Evolutionary conservation across 352 stramenopile species (phyloP).

Genomic region (Globisporangium camurandrum): DNA sequence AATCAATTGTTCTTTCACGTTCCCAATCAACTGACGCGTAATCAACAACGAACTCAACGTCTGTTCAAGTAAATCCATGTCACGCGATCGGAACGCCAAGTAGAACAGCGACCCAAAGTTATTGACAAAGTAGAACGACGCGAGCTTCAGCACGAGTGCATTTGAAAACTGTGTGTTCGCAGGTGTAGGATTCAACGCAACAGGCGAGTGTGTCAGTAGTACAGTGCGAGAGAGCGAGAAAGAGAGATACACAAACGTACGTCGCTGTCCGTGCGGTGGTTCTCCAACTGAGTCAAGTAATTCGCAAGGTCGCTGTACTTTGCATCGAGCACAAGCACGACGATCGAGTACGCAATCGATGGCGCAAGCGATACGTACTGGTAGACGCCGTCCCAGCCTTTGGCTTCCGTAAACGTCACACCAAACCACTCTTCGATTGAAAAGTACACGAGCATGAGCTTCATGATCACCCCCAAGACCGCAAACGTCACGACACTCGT

Average conservation of each 20-base stretch:
- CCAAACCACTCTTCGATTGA: slow-evolving; percentile 64
- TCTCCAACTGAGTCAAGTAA: slow-evolving; percentile 91
- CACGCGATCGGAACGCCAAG: slow-evolving; percentile 88
- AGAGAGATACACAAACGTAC: slow-evolving; percentile 23
- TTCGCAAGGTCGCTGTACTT: slow-evolving; percentile 90
- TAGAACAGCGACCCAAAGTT: slow-evolving; percentile 97
- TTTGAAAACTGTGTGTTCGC: slow-evolving; percentile 65
- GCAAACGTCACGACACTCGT: slow-evolving; percentile 61
- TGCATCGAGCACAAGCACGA: slow-evolving; percentile 67
- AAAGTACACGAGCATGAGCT: slow-evolving; percentile 82
- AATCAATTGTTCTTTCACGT: slow-evolving; percentile 73
- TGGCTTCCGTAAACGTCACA: slow-evolving; percentile 44
- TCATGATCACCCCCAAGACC: slow-evolving; percentile 57
- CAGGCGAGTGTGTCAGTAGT: background rate
- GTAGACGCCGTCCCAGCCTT: slow-evolving; percentile 59
- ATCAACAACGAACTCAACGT: slow-evolving; percentile 82
- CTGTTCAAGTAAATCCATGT: slow-evolving; percentile 87
- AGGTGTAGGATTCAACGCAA: slow-evolving; percentile 1
- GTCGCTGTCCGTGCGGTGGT: slow-evolving; percentile 86
- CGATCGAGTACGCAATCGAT: slow-evolving; percentile 65
- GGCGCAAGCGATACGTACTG: slow-evolving; percentile 61
- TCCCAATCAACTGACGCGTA: slow-evolving; percentile 74
- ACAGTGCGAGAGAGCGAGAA: slow-evolving; percentile 2
- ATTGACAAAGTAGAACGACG: slow-evolving; percentile 97
- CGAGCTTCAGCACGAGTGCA: slow-evolving; percentile 95